Percentiles rank a stretch among this genome's conserved stretches.
Evolutionary conservation across 345 rosid genomes (phyloP).

Genomic region (Eucalyptus cladocalyx): DNA sequence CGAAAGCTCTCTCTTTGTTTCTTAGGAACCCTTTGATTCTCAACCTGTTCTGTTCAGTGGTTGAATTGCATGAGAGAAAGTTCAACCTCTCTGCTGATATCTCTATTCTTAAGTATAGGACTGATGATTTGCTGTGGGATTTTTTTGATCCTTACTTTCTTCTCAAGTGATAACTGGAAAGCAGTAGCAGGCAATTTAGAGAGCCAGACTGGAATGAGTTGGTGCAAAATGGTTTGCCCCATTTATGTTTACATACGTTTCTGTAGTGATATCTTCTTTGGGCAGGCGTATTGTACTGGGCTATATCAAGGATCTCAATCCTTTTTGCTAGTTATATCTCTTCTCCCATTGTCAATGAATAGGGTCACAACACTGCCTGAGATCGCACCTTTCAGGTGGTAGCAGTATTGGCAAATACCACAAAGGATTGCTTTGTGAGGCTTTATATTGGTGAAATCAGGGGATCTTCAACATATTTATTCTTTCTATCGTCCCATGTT

Average conservation of each 20-base stretch:
- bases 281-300: neutral
- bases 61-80: constrained; percentile 32
- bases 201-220: neutral
- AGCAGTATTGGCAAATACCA: neutral
- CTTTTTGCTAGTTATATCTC: neutral
- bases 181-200: neutral
- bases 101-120: neutral
- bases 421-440: neutral
- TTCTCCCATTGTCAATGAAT: neutral
- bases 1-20: constrained; percentile 40
- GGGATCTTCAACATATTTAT: neutral
- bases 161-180: constrained; percentile 12
- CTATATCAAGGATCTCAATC: neutral
- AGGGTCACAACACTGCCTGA: neutral
- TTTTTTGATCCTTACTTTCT: constrained; percentile 82
- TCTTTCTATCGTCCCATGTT: neutral
- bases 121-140: constrained; percentile 32
- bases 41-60: constrained; percentile 41
- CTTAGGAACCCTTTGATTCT: constrained; percentile 58
- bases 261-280: neutral
- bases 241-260: neutral
- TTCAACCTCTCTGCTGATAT: constrained; percentile 1
- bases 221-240: neutral
- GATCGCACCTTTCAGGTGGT: neutral
- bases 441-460: neutral